These are phyloP conservation scores for Passalora sequoiae DNA, from an alignment of 2,329 filamentous ascomycete genomes.

Conservation along the genomic window DNA sequence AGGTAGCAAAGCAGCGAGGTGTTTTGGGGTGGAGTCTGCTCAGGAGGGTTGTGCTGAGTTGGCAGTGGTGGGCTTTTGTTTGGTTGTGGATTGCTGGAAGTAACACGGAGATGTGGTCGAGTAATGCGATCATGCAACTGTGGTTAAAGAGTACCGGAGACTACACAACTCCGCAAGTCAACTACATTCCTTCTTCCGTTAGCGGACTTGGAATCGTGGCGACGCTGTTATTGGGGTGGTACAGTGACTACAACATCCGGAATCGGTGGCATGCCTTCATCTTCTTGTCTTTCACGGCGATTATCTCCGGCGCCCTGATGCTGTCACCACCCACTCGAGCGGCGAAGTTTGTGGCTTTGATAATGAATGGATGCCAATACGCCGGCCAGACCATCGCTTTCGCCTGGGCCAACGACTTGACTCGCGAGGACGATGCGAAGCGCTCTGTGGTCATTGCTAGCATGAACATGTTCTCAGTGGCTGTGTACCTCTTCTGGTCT, in stretches of 20 bases:
- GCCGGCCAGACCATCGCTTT: conserved; percentile 27
- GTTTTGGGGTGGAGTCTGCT: conserved; percentile 23
- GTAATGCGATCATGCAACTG: conserved; percentile 27
- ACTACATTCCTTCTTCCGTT: conserved; percentile 27
- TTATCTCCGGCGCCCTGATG: conserved; percentile 25
- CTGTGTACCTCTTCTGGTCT: conserved; percentile 28
- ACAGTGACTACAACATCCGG: conserved; percentile 23
- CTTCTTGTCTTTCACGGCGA: conserved; percentile 25
- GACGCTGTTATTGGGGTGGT: conserved; percentile 26
- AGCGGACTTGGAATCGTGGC: conserved; percentile 25
- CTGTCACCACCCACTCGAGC: conserved; percentile 19
- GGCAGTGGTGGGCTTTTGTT: conserved; percentile 30
- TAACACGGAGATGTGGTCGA: conserved; percentile 28
- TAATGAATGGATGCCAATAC: conserved; percentile 26
- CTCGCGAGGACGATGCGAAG: conserved; percentile 24
- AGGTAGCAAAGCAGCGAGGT: conserved; percentile 22
- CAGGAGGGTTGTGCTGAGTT: conserved; percentile 22
- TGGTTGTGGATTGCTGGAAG: conserved; percentile 26
- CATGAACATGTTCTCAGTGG: conserved; percentile 28
- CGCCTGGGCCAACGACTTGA: conserved; percentile 28
- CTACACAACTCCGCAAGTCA: conserved; percentile 23
- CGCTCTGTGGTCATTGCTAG: conserved; percentile 23
- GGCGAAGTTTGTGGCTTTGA: conserved; percentile 24
- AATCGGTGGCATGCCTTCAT: conserved; percentile 26
- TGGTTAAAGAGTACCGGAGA: conserved; percentile 22